A percentile compares a stretch with the other conserved stretches of the same genome.
Conservation (phyloP, 2,329 filamentous ascomycete genomes). For the Trichoderma simmonsii region DNA sequence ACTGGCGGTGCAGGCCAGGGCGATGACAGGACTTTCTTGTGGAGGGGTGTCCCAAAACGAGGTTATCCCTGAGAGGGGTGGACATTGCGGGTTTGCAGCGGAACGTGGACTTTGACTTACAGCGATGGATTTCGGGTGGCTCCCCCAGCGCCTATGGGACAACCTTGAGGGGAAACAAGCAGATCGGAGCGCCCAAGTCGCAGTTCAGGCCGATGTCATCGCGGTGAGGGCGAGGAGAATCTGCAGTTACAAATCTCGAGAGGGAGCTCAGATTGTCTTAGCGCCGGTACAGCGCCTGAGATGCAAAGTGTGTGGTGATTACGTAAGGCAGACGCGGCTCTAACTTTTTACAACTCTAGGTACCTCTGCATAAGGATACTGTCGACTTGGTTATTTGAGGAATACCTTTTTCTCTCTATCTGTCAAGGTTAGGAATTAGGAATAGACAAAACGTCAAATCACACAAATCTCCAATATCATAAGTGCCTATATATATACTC, state of each 20-base stretch:
- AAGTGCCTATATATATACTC: neutral
- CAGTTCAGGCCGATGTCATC: conserved; percentile 24
- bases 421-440: no score
- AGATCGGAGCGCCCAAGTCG: conserved; percentile 15
- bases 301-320: conserved; percentile 23
- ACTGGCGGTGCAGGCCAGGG: neutral
- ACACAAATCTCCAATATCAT: neutral
- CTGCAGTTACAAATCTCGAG: conserved; percentile 19
- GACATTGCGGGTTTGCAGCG: conserved; percentile 19
- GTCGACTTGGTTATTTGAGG: neutral
- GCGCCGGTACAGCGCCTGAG: conserved; percentile 24
- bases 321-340: conserved; percentile 12
- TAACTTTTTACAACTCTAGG: neutral
- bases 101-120: conserved; percentile 22
- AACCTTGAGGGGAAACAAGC: neutral
- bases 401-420: neutral
- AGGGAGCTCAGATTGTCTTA: conserved; percentile 26
- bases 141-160: conserved; percentile 12
- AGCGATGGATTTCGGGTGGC: conserved; percentile 16
- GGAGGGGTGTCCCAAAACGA: conserved; percentile 19
- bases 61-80: conserved; percentile 19
- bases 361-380: no score
- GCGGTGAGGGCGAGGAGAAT: conserved; percentile 16
- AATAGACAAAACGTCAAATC: neutral
- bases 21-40: conserved; percentile 16